Base-by-base conservation (phyloP, 495 filamentous ascomycete genomes). In the Parathielavia appendiculata region DNA sequence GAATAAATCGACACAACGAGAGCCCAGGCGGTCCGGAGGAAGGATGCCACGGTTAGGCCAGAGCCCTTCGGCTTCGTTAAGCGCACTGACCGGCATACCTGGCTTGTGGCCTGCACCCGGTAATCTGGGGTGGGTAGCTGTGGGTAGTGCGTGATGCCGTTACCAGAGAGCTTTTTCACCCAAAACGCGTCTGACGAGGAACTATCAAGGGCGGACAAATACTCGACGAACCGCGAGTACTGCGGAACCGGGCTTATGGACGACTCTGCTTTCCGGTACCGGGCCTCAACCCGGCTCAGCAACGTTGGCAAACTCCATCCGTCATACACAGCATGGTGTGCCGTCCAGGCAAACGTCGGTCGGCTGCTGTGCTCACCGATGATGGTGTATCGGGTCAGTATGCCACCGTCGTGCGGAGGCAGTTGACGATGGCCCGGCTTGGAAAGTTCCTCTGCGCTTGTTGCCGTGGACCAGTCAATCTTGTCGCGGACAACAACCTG, bases 291-390 rank as follows among this genome's bases (percentile, higher is more conserved):
- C 0, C 57, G 56, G 17, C 10, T 20, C 9, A 67, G 44, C 12
- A 64, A 35, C 0, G 79, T 61, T 3, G 70, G 66, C 51, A 82
- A 68, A 11, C 76, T 81, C 81, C 81, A 87, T 30, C 83, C 83
- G 57, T 88, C 85, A 58, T 86, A 88, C 4, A 87, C 60, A 0
- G 81, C 78, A 62, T 88, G 85, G 59, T 87, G 84, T 5, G 81
- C 70, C 9, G 65, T 63, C 64, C 63, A 66, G 17, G 60, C 51
- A 50, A 71, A 69, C 1, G 79, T 83, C 72, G 80, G 71, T 65
- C 80, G 76, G 40, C 73, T 22, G 11, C 10, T 45, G 17, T 43
- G 41, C 19, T 58, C 61, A 11, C 39, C 50, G 51, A 56, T 38
- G 39, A 64, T 50, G 22, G 56, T 17, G 51, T 65, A 60, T 0